phyloP scores from a whole-genome alignment of 208 protist species.

The Wallacemonas sp. region DNA sequence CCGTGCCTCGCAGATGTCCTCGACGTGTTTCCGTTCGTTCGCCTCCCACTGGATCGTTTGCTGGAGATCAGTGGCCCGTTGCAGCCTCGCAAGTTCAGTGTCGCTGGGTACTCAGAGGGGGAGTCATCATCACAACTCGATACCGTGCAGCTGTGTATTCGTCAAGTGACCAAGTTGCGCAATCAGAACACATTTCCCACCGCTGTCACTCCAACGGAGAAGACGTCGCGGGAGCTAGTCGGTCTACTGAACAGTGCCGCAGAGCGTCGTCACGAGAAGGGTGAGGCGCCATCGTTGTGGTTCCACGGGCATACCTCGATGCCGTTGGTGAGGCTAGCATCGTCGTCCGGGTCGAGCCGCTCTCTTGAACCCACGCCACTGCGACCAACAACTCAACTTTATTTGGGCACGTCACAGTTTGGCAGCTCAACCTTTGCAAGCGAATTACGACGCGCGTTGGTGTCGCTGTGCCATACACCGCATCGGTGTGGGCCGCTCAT shows the following conservation, averaged over 20 bases:
- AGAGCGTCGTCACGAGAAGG: not conserved
- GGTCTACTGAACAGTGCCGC: slow-evolving; percentile 20
- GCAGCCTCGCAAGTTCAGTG: slow-evolving; percentile 72
- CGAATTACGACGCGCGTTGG: slow-evolving; percentile 29
- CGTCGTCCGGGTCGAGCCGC: no score
- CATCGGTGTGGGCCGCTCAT: slow-evolving; percentile 31
- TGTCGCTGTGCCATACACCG: slow-evolving; percentile 1
- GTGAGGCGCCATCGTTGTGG: not conserved
- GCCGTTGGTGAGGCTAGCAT: not conserved
- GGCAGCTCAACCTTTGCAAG: slow-evolving; percentile 57
- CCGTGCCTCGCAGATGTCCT: slow-evolving; percentile 75
- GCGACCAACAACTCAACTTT: no score
- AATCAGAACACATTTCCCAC: slow-evolving; percentile 1
- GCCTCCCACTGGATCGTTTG: slow-evolving; percentile 69
- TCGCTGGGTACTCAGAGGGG: slow-evolving; percentile 30
- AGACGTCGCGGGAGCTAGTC: slow-evolving; percentile 16
- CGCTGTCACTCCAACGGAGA: not conserved
- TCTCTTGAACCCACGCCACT: no score
- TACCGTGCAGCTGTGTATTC: slow-evolving; percentile 36
- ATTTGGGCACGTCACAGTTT: slow-evolving; percentile 60
- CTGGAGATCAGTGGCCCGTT: slow-evolving; percentile 78
- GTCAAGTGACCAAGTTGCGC: slow-evolving; percentile 27
- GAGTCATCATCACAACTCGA: not conserved
- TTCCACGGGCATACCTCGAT: slow-evolving; percentile 6
- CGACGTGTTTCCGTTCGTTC: slow-evolving; percentile 69